Conservation (phyloP, 768 basidiomycete genomes). For the Kwoniella mangroviensis region DNA sequence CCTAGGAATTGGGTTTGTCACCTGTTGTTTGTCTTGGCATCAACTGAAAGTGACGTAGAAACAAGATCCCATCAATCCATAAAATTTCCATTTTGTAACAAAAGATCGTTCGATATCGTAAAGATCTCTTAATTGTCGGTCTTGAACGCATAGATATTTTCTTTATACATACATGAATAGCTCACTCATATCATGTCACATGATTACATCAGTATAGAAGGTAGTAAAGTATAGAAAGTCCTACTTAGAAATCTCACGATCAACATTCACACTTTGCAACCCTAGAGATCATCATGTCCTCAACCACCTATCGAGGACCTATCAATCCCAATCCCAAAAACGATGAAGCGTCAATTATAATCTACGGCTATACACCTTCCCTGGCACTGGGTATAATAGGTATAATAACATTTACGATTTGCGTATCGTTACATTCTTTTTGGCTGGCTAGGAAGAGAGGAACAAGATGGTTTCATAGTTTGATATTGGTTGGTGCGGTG, state of each 20-base stretch:
- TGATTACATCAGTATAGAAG: too few relatives aligned
- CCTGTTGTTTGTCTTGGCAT: not conserved
- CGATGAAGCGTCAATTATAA: constrained; percentile 48
- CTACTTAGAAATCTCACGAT: too few relatives aligned
- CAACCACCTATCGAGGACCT: constrained; percentile 30
- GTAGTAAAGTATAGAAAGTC: too few relatives aligned
- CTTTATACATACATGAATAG: too few relatives aligned
- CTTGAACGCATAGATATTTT: too few relatives aligned
- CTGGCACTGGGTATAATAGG: constrained; percentile 46
- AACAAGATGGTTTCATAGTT: constrained; percentile 48
- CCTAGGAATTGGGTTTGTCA: not conserved
- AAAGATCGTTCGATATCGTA: not conserved
- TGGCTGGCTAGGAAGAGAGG: constrained; percentile 16
- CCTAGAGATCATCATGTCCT: constrained; percentile 12
- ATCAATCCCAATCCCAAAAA: constrained; percentile 40
- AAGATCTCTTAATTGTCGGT: too few relatives aligned
- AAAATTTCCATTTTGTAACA: too few relatives aligned
- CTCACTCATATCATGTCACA: too few relatives aligned
- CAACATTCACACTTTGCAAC: too few relatives aligned
- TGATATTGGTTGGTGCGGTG: constrained; percentile 52
- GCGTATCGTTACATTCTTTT: constrained; percentile 11
- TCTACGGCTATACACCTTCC: constrained; percentile 49
- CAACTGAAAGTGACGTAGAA: not conserved
- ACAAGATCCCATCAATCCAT: not conserved
- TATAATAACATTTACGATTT: constrained; percentile 46